Evolutionary conservation across 1,284 basidiomycete species (phyloP).

Genomic region (Apiotrichum veenhuisii): DNA sequence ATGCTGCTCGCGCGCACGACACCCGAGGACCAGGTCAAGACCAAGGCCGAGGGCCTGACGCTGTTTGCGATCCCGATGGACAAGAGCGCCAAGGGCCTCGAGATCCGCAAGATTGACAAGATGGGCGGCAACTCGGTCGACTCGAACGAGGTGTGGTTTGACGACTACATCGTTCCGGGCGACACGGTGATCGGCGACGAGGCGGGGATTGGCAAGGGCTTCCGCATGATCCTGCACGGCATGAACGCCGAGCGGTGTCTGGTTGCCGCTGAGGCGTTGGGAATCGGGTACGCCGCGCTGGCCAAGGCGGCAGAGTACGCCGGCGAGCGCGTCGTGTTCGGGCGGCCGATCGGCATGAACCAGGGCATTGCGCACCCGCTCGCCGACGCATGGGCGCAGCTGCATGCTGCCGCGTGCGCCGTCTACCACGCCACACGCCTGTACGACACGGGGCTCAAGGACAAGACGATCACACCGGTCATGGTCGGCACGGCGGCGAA

Average conservation of each 20-base stretch:
- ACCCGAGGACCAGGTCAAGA: constrained; percentile 22
- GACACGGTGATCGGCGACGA: constrained; percentile 17
- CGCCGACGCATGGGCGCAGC: constrained; percentile 22
- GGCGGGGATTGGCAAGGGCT: constrained; percentile 44
- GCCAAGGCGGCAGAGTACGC: constrained; percentile 15
- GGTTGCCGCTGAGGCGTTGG: constrained; percentile 50
- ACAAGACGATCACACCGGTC: constrained; percentile 12
- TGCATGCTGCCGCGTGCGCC: constrained; percentile 16
- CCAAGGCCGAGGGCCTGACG: constrained; percentile 17
- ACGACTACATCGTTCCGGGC: constrained; percentile 19
- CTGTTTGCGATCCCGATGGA: constrained; percentile 22
- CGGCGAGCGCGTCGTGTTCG: constrained; percentile 18
- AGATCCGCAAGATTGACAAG: constrained; percentile 15
- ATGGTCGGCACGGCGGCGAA: constrained; percentile 20
- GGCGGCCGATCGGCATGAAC: constrained; percentile 21
- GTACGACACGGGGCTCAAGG: constrained; percentile 16
- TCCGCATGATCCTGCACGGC: constrained; percentile 43
- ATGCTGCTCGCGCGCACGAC: constrained; percentile 23
- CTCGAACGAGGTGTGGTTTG: constrained; percentile 22
- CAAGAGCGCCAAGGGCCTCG: constrained; percentile 14
- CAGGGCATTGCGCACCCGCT: constrained; percentile 24
- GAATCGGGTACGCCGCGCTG: constrained; percentile 29
- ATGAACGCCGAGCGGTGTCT: constrained; percentile 51
- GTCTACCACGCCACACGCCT: constrained; percentile 20
- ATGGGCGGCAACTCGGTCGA: constrained; percentile 19